These are phyloP conservation scores for Lactarius deliciosus DNA, from an alignment of 768 basidiomycete species.

Conservation along the genomic window DNA sequence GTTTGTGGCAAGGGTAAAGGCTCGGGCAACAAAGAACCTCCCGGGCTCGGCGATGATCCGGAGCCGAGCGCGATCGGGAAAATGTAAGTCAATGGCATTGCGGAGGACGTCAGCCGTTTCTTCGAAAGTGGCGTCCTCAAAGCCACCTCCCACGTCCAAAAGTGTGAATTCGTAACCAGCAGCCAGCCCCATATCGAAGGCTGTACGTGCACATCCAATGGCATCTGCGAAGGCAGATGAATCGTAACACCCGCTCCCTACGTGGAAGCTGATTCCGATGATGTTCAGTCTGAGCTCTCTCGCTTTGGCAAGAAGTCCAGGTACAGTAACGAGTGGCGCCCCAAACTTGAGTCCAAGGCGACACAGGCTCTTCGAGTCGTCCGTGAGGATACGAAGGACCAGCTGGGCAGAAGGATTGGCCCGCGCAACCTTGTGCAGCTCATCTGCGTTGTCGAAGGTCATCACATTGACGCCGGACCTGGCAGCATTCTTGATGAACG, in stretches of 20 bases:
- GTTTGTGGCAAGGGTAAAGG: conserved; percentile 89
- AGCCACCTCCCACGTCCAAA: conserved; percentile 95
- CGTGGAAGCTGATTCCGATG: conserved; percentile 95
- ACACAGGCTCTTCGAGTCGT: conserved; percentile 93
- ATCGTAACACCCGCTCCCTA: conserved; percentile 96
- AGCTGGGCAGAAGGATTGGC: conserved; percentile 80
- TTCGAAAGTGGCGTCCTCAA: conserved; percentile 87
- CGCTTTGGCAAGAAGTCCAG: conserved; percentile 75
- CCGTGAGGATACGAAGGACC: conserved; percentile 93
- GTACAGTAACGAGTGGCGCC: conserved; percentile 80
- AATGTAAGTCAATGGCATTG: conserved; percentile 71
- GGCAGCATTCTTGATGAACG: conserved; percentile 86
- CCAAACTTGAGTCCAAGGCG: conserved; percentile 95
- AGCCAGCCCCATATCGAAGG: conserved; percentile 83
- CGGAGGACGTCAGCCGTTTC: conserved; percentile 69
- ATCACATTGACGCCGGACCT: conserved; percentile 81
- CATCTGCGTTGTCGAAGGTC: conserved; percentile 99
- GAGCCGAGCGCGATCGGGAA: conserved; percentile 69
- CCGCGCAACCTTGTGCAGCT: conserved; percentile 88
- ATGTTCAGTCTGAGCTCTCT: conserved; percentile 79
- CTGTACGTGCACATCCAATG: conserved; percentile 72
- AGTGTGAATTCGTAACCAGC: conserved; percentile 80
- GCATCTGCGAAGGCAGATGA: conserved; percentile 88
- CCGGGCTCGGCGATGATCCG: conserved; percentile 96
- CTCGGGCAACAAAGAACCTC: conserved; percentile 87